Evolutionary conservation across 306 rosid genomes (phyloP), one percentile per base, ranked within the genome.

Genomic region (Abrus precatorius): DNA sequence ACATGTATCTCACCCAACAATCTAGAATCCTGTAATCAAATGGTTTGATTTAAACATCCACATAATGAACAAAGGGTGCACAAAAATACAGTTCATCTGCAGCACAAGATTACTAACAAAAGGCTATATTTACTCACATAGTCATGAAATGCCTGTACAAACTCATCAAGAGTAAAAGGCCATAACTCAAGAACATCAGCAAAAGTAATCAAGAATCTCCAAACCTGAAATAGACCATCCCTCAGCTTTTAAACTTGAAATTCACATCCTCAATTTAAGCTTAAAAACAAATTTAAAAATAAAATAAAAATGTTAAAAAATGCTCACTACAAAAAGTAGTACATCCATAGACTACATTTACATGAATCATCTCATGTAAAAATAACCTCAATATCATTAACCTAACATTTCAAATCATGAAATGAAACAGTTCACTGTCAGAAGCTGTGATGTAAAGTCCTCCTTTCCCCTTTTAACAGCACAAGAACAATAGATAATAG

Each of bases 161-260:
- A 95, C 80, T 95, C 99, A 78, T 95, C 99, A 30, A 93, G 92
- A 52, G 99, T 95, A 83, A 95, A 95, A 9, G 99, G 97, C 99
- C 99, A 95, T 62, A 95, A 79, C 87, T 88, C 93, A 53, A 95
- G 97, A 87, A 92, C 90, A 76, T 96, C 99, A 66, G 97, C 91
- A 82, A 96, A 96, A 30, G 98, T 92, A 85, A 96, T 92, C 74
- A 96, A 86, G 89, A 96, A 96, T 83, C 92, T 89, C 99, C 99
- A 96, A 47, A 90, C 97, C 99, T 95, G 93, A 81, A 81, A 90
- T 56, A 81, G 49, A 80, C 79, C 64, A 74, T 20, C 20, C 20
- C 84, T 75, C 60, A 43, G 50, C 32, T 75, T 60, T 72, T 48
- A 69, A 75, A 57, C 76, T 34, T 69, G 28, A 68, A 72, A 77